Evolutionary conservation across 1,284 basidiomycete genomes (phyloP).

Genomic region (Dichomitus squalens): DNA sequence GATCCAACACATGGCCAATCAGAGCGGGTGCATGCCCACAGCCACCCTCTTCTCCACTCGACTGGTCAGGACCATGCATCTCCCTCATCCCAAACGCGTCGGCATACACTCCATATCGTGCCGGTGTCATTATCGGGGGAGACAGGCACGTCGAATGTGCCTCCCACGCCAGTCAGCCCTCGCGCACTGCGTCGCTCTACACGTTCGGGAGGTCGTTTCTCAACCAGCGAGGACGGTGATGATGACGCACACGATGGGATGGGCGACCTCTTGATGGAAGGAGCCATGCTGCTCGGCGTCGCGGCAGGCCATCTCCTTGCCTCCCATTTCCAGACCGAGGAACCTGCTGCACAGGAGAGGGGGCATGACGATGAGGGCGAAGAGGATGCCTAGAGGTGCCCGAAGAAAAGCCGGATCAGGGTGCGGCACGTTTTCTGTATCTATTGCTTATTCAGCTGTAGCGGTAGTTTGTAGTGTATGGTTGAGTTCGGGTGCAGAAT

Average conservation of each 20-base stretch:
- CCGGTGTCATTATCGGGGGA: neutral
- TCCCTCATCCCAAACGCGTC: neutral
- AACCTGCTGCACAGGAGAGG: neutral
- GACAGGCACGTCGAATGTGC: neutral
- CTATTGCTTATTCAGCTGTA: no score
- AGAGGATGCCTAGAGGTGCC: neutral
- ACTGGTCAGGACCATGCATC: neutral
- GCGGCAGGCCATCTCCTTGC: neutral
- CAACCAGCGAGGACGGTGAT: neutral
- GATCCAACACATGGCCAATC: no score
- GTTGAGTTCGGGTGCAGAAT: no score
- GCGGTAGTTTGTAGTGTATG: no score
- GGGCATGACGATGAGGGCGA: neutral
- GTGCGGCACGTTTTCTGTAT: no score
- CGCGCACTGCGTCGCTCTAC: constrained; percentile 1
- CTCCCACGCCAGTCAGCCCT: neutral
- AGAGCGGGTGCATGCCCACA: neutral
- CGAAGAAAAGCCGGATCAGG: no score
- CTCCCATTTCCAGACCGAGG: neutral
- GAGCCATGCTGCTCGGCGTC: neutral
- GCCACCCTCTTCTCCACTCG: neutral
- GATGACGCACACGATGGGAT: neutral
- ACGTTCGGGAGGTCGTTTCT: neutral
- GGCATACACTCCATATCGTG: neutral
- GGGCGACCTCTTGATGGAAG: neutral